Percentiles rank a stretch among this genome's conserved stretches.
These are phyloP conservation scores for Polygonum aviculare DNA, from an alignment of 148 eudicot species.

Conservation along the genomic window DNA sequence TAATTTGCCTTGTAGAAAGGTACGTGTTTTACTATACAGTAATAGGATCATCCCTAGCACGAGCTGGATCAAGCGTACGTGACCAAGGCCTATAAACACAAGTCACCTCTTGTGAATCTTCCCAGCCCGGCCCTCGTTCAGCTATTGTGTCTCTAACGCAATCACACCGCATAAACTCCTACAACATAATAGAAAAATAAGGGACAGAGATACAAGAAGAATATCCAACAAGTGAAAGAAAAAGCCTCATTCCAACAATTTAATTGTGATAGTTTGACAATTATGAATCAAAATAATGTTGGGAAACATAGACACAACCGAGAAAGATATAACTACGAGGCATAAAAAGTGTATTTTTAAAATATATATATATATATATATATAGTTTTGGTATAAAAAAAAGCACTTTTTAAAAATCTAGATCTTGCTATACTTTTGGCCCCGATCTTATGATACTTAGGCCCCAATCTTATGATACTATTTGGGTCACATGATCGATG, in stretches of 20 bases:
- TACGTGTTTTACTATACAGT: constrained; percentile 43
- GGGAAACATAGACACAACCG: not conserved
- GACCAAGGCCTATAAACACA: constrained; percentile 47
- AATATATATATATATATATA: too few relatives aligned
- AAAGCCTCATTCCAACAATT: not conserved
- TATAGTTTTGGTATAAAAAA: too few relatives aligned
- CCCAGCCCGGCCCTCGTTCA: constrained; percentile 85
- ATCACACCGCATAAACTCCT: constrained; percentile 89
- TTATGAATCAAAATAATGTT: too few relatives aligned
- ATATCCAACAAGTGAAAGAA: not conserved
- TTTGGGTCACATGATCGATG: too few relatives aligned
- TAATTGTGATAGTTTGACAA: not conserved
- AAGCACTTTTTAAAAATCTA: too few relatives aligned
- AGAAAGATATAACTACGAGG: not conserved
- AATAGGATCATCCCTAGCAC: constrained; percentile 79
- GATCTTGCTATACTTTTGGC: too few relatives aligned
- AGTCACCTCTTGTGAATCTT: constrained; percentile 69
- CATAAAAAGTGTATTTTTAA: too few relatives aligned
- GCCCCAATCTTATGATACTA: too few relatives aligned
- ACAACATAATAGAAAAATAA: constrained; percentile 7
- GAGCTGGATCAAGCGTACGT: constrained; percentile 70
- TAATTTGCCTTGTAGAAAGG: constrained; percentile 55
- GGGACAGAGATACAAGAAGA: constrained; percentile 5
- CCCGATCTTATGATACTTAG: too few relatives aligned
- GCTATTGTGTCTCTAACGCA: constrained; percentile 71